A percentile compares a stretch with the other conserved stretches of the same genome.
Evolutionary conservation across 1,284 basidiomycete species (phyloP).

Genomic region (Meripilus lineatus): DNA sequence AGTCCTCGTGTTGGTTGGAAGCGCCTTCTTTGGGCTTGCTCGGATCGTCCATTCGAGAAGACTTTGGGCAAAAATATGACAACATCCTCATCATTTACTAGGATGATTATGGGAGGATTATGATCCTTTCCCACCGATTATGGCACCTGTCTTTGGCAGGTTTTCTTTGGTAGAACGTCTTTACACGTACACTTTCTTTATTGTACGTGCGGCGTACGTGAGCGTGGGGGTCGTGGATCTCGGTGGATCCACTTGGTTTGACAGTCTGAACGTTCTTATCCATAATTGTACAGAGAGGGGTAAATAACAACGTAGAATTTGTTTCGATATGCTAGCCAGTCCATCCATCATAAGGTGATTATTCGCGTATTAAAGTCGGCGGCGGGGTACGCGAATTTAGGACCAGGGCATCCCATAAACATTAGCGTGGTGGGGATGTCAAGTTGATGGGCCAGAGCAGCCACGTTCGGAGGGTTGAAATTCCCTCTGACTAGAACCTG

Average conservation of each 20-base stretch:
- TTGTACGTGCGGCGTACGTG: too few species aligned
- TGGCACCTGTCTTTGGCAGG: too few species aligned
- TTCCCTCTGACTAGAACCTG: constrained; percentile 45
- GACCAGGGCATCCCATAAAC: constrained; percentile 50
- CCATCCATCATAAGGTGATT: constrained; percentile 34
- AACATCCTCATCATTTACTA: not conserved
- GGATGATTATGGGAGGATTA: too few species aligned
- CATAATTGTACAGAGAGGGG: too few species aligned
- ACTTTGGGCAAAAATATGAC: not conserved
- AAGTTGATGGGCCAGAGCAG: constrained; percentile 39
- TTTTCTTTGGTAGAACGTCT: too few species aligned
- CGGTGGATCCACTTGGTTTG: too few species aligned
- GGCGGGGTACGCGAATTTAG: constrained; percentile 34
- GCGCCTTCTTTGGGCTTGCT: constrained; percentile 12
- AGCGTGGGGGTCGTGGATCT: too few species aligned
- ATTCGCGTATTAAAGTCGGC: constrained; percentile 47
- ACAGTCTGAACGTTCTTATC: too few species aligned
- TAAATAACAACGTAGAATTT: too few species aligned
- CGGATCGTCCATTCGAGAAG: not conserved
- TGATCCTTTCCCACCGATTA: too few species aligned
- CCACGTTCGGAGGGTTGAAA: constrained; percentile 42
- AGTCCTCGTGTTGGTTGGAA: constrained; percentile 7
- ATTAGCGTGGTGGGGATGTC: constrained; percentile 43
- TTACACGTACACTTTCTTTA: too few species aligned
- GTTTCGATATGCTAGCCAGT: too few species aligned